Percentiles rank a stretch among this genome's conserved stretches.
phyloP scores from a whole-genome alignment of 1,284 basidiomycete genomes.

The Ceratobasidium sp. region DNA sequence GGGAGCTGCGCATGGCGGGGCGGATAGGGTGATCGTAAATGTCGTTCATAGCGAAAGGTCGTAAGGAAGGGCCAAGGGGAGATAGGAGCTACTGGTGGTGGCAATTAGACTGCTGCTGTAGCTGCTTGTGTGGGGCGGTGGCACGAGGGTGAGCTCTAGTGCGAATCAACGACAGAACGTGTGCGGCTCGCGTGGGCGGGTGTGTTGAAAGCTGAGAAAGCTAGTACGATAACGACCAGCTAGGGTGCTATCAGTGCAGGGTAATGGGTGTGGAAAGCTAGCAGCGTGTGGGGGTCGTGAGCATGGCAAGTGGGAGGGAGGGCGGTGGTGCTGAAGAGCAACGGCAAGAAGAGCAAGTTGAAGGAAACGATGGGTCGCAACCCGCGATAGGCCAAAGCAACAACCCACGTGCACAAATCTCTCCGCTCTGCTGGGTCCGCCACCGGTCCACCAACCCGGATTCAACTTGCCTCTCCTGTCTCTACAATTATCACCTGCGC shows the following conservation, averaged over 20 bases:
- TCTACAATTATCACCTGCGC: conserved; percentile 20
- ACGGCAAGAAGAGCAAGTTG: too few species aligned
- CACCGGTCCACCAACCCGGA: conserved; percentile 18
- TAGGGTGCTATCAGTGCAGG: background rate
- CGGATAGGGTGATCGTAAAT: conserved; percentile 33
- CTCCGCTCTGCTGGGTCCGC: conserved; percentile 3
- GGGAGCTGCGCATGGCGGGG: conserved; percentile 19
- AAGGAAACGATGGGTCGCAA: background rate
- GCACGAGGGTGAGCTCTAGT: background rate
- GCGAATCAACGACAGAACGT: background rate
- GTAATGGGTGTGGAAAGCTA: conserved; percentile 13
- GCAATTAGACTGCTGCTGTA: background rate
- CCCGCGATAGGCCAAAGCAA: conserved; percentile 15
- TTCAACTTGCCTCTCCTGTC: background rate
- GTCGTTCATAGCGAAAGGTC: conserved; percentile 38
- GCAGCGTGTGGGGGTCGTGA: conserved; percentile 34
- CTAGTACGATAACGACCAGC: background rate
- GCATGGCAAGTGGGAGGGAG: conserved; percentile 9
- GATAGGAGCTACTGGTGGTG: background rate
- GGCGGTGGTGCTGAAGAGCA: conserved; percentile 1
- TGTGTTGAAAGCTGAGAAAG: background rate
- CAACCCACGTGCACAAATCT: conserved; percentile 24
- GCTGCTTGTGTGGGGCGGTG: conserved; percentile 1
- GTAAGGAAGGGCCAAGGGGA: background rate
- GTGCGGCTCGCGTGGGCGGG: conserved; percentile 1